These are phyloP conservation scores for Clitocybe nebularis DNA, from an alignment of 1,284 basidiomycete genomes.

Conservation along the genomic window DNA sequence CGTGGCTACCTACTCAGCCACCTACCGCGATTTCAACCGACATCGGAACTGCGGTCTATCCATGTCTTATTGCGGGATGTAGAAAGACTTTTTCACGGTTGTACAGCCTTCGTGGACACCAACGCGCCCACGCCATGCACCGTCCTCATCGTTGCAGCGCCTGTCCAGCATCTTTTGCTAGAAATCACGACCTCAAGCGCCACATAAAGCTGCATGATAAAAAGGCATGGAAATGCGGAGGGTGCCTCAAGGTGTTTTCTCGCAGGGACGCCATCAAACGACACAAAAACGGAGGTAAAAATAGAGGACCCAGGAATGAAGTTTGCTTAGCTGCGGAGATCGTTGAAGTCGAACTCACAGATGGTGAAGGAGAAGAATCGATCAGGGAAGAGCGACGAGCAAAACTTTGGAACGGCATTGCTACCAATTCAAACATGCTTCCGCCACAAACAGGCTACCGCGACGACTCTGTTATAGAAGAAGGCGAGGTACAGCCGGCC, in stretches of 20 bases:
- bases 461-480: conserved; percentile 42
- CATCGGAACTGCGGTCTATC: conserved; percentile 71
- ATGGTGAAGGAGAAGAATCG: conserved; percentile 46
- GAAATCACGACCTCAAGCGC: conserved; percentile 74
- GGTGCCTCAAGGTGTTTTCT: conserved; percentile 69
- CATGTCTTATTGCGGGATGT: conserved; percentile 60
- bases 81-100: conserved; percentile 62
- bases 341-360: conserved; percentile 55
- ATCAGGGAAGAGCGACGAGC: conserved; percentile 52
- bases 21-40: conserved; percentile 36
- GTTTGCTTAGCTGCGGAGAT: conserved; percentile 53
- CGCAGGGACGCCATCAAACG: conserved; percentile 72
- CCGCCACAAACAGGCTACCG: conserved; percentile 18
- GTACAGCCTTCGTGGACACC: conserved; percentile 63
- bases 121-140: conserved; percentile 56
- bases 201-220: conserved; percentile 65
- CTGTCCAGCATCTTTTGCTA: conserved; percentile 69
- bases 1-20: conserved; percentile 30
- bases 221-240: conserved; percentile 66
- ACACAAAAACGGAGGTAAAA: conserved; percentile 56
- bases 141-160: conserved; percentile 58
- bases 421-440: conserved; percentile 30
- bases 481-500: conserved; percentile 56
- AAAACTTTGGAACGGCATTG: conserved; percentile 59
- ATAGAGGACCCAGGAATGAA: conserved; percentile 42